Evolutionary conservation across 2,329 filamentous ascomycete genomes (phyloP).

Genomic region (Arthrobotrys iridis): DNA sequence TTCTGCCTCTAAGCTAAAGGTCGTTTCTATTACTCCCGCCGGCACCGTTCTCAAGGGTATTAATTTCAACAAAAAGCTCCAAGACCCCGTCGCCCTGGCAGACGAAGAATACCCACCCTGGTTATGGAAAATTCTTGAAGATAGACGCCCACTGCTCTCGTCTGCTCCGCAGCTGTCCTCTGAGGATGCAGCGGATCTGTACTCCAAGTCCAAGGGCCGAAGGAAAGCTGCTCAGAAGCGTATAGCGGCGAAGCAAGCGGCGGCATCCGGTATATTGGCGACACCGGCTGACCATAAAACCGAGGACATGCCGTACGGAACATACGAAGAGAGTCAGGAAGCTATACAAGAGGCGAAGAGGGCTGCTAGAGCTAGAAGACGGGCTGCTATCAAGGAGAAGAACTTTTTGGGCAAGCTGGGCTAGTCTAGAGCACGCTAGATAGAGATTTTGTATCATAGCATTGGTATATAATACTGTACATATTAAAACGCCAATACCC

Average conservation of each 20-base stretch:
- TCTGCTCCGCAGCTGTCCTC: constrained; percentile 61
- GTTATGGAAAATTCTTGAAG: constrained; percentile 78
- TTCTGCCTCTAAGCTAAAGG: constrained; percentile 20
- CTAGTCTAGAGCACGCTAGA: not conserved
- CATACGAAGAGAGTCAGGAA: constrained; percentile 63
- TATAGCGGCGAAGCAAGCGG: constrained; percentile 48
- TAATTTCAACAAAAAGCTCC: constrained; percentile 78
- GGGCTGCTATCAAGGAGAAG: constrained; percentile 80
- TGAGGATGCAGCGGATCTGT: constrained; percentile 75
- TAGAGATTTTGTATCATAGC: constrained; percentile 64
- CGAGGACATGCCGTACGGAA: constrained; percentile 50
- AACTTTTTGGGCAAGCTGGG: constrained; percentile 72
- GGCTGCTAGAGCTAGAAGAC: constrained; percentile 78
- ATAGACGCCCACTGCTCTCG: constrained; percentile 63
- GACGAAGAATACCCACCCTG: constrained; percentile 82
- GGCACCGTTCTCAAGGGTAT: constrained; percentile 78
- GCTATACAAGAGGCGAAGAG: constrained; percentile 73
- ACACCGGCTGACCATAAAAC: constrained; percentile 40
- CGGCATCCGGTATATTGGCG: constrained; percentile 30
- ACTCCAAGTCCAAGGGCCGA: constrained; percentile 70
- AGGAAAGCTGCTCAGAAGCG: constrained; percentile 57
- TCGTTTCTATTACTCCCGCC: constrained; percentile 62
- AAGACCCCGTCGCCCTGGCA: constrained; percentile 76
- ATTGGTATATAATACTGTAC: constrained; percentile 41
- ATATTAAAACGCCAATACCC: constrained; percentile 46